phyloP scores from a whole-genome alignment of 2,329 filamentous ascomycete genomes.

The Sporothrix phasma region DNA sequence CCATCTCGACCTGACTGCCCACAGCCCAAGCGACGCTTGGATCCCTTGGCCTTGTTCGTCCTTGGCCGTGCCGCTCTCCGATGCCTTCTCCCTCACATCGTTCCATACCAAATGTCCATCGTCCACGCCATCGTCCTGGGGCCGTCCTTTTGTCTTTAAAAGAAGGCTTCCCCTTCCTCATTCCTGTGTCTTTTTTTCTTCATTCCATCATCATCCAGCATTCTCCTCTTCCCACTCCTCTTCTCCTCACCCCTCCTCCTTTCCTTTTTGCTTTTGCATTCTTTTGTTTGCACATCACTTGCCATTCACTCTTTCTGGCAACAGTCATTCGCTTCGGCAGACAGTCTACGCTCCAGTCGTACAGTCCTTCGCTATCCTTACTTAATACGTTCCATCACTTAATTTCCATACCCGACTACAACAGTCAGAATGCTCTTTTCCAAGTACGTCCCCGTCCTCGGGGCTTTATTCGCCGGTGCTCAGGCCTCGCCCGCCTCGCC shows the following conservation, averaged over 20 bases:
- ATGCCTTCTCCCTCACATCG: neutral
- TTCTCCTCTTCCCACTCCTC: conserved; percentile 7
- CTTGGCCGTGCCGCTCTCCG: neutral
- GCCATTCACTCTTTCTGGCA: conserved; percentile 12
- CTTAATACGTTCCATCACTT: neutral
- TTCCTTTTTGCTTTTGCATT: neutral
- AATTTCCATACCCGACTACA: neutral
- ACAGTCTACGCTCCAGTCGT: neutral
- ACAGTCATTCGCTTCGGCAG: conserved; percentile 2
- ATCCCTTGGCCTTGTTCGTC: neutral
- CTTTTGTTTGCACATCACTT: conserved; percentile 7
- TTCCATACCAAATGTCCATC: neutral
- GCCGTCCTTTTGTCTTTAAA: conserved; percentile 8
- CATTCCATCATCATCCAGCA: conserved; percentile 12
- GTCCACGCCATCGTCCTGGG: neutral
- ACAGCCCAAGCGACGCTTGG: neutral
- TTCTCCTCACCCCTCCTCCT: neutral
- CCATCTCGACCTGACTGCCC: neutral
- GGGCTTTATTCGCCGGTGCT: conserved; percentile 15
- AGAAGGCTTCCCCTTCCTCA: conserved; percentile 9
- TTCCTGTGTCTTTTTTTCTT: neutral
- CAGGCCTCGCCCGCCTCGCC: conserved; percentile 16
- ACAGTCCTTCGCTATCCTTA: neutral
- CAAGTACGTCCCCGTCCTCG: conserved; percentile 12
- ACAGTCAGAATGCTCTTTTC: conserved; percentile 15